Base-by-base conservation (phyloP, 2,329 filamentous ascomycete genomes). In the Tolypocladium amazonense region DNA sequence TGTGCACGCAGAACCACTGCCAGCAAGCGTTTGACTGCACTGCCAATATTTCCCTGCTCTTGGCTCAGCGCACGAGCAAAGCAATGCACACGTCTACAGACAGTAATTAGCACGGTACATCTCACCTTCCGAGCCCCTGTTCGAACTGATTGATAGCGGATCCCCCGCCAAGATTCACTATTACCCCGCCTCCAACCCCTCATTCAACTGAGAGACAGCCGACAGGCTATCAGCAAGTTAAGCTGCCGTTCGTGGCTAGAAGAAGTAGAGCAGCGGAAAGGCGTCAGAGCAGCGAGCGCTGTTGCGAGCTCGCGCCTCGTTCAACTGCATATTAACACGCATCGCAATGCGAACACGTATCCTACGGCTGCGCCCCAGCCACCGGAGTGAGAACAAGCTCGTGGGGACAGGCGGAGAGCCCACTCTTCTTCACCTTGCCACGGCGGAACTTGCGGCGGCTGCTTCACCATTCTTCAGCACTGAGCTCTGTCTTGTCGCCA, bases 101-200 rank as follows among this genome's bases (percentile, higher is more conserved):
- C 50, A 35, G 30, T 15, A n/a, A n/a, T n/a, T n/a, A 30, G 27
- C 15, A 33, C 47, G 30, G 47, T 27, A n/a, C 18, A 33, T n/a
- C n/a, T 56, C 37, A 23, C 54, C 30, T 33, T 33, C 4, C 30
- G 30, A 33, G 30, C 43, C 43, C 55, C 38, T 43, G 55, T 38
- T 41, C 25, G 38, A n/a, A 39, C 12, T 15, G 18, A 43, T 56
- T n/a, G 55, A 33, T 33, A 12, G 55, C 15, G 37, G 35, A 56
- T n/a, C 55, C 38, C 38, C 38, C 38, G 55, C 55, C 38, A 38
- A 43, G 25, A 56, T 43, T 33, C 54, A 30, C 18, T 11, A 43
- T 56, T n/a, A 43, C 38, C 38, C 38, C 55, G 55, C 55, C 55
- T 56, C 55, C 18, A 56, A 41, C 55, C 55, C 55, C 55, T 56